phyloP scores from a whole-genome alignment of 139 green algal genomes.

The Chlamydomonas schloesseri region DNA sequence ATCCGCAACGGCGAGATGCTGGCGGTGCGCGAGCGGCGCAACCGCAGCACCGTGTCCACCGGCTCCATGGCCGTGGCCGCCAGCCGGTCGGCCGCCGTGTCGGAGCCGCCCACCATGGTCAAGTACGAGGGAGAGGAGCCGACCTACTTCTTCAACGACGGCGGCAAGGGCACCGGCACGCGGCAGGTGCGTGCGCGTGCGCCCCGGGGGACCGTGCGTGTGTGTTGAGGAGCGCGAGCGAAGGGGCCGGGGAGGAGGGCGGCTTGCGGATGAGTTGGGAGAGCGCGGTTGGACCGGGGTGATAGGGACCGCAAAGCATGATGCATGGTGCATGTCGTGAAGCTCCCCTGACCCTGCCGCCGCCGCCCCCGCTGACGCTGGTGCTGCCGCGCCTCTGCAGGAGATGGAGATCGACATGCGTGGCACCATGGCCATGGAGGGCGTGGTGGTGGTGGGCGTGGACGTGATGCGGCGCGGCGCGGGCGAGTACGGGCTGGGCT shows the following conservation, averaged over 20 bases:
- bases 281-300: no score
- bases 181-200: conserved; percentile 55
- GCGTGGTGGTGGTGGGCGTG: conserved; percentile 90
- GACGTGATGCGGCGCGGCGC: conserved; percentile 72
- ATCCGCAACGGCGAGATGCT: conserved; percentile 99
- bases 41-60: conserved; percentile 71
- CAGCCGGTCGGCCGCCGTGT: background rate
- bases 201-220: no score
- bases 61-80: conserved; percentile 64
- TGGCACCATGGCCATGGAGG: conserved; percentile 86
- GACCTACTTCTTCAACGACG: conserved; percentile 93
- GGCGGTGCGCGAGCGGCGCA: conserved; percentile 85
- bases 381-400: conserved; percentile 26
- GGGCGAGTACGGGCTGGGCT: conserved; percentile 33
- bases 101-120: conserved; percentile 64
- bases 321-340: no score
- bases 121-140: conserved; percentile 50
- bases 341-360: no score
- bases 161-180: conserved; percentile 57
- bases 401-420: conserved; percentile 95
- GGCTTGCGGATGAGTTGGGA: no score
- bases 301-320: no score
- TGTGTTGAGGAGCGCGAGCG: no score
- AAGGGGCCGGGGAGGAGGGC: no score
- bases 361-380: no score